These are phyloP conservation scores for Cutaneotrichosporon cavernicola DNA, from an alignment of 1,284 basidiomycete genomes.

Conservation along the genomic window DNA sequence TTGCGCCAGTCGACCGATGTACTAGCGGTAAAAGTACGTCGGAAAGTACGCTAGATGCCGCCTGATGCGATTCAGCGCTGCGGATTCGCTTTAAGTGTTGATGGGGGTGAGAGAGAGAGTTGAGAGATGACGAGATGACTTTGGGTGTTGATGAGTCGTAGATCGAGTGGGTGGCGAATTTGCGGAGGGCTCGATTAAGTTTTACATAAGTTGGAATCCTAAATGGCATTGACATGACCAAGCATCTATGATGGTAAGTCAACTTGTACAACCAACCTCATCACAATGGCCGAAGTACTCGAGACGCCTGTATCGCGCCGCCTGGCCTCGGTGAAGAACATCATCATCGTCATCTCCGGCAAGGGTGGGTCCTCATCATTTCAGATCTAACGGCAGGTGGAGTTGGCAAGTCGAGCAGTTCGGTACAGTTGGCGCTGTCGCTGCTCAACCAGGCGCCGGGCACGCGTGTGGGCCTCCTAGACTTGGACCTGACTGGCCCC, in stretches of 20 bases:
- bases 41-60: background rate
- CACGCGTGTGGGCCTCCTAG: slow-evolving; percentile 79
- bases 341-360: slow-evolving; percentile 91
- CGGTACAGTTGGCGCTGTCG: slow-evolving; percentile 86
- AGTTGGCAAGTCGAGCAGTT: slow-evolving; percentile 95
- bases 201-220: background rate
- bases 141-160: background rate
- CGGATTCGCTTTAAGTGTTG: slow-evolving; percentile 3
- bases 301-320: slow-evolving; percentile 63
- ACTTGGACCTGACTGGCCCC: slow-evolving; percentile 94
- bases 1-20: background rate
- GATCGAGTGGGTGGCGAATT: slow-evolving; percentile 10
- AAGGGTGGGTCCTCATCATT: slow-evolving; percentile 58
- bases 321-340: slow-evolving; percentile 71
- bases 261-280: background rate
- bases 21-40: background rate
- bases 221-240: background rate
- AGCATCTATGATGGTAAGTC: too few relatives aligned
- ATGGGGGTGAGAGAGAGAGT: background rate
- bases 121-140: background rate
- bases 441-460: slow-evolving; percentile 65
- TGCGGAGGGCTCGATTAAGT: slow-evolving; percentile 1
- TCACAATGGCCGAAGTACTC: slow-evolving; percentile 38
- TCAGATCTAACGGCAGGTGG: slow-evolving; percentile 61
- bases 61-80: background rate